Conservation (phyloP, 176 grass and related monocot genomes). For the Paspalum vaginatum region DNA sequence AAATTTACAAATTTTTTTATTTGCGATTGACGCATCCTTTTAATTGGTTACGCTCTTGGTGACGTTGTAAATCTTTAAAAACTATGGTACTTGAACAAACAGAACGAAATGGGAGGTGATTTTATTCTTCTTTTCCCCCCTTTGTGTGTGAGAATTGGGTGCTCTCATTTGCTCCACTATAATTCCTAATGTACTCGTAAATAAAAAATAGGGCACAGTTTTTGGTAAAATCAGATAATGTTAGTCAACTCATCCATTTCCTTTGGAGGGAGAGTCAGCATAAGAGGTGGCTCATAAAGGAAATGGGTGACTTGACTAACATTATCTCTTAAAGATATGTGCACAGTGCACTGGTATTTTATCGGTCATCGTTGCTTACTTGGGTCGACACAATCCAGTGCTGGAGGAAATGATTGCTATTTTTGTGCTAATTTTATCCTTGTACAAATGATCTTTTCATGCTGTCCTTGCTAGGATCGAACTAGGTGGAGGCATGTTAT, state of each 20-base stretch:
- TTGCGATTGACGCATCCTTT: background rate
- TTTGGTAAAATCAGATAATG: background rate
- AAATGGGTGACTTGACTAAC: background rate
- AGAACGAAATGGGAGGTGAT: background rate
- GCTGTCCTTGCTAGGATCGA: background rate
- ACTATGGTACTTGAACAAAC: background rate
- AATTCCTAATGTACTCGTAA: background rate
- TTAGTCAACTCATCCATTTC: too few relatives aligned
- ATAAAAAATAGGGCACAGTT: background rate
- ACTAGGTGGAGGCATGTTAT: background rate
- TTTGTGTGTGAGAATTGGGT: background rate
- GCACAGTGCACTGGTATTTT: too few relatives aligned
- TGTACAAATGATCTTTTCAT: background rate
- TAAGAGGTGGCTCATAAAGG: too few relatives aligned
- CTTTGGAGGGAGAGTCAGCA: too few relatives aligned
- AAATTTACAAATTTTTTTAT: background rate
- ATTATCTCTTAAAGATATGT: background rate
- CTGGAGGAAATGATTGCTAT: background rate
- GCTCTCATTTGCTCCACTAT: background rate
- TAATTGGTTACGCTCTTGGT: background rate
- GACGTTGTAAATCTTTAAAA: background rate
- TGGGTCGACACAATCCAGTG: background rate
- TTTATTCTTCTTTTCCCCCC: background rate
- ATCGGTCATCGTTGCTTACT: background rate
- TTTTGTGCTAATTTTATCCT: background rate